Percentiles rank a stretch among this genome's conserved stretches.
These are phyloP conservation scores for Phytophthora brassicae DNA, from an alignment of 352 stramenopile genomes.

Conservation along the genomic window DNA sequence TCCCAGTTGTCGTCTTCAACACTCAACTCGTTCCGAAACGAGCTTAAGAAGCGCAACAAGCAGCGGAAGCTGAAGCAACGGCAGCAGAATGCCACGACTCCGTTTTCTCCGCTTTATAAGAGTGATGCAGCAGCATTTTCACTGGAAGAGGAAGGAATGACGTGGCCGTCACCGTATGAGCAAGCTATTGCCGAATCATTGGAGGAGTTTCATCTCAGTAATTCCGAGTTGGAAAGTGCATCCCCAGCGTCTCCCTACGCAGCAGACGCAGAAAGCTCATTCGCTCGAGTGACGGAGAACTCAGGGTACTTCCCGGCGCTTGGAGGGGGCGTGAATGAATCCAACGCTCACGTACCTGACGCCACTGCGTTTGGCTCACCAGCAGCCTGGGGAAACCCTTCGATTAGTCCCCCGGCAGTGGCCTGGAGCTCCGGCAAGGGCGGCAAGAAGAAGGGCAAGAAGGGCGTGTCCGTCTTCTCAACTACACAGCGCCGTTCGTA, in stretches of 20 bases:
- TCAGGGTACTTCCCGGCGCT: conserved; percentile 76
- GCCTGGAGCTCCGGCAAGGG: conserved; percentile 36
- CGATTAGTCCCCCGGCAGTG: conserved; percentile 32
- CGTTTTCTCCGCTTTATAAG: conserved; percentile 39
- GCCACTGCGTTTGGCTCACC: conserved; percentile 35
- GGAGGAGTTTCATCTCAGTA: conserved; percentile 45
- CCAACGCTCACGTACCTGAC: conserved; percentile 4
- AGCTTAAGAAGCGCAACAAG: conserved; percentile 81
- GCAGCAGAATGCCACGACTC: conserved; percentile 24
- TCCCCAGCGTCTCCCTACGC: conserved; percentile 17
- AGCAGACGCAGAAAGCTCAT: conserved; percentile 52
- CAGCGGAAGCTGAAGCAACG: conserved; percentile 62
- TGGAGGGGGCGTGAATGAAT: conserved; percentile 17
- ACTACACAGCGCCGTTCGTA: conserved; percentile 77
- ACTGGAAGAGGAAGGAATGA: conserved; percentile 48
- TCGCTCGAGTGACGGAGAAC: conserved; percentile 69
- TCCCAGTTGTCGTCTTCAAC: conserved; percentile 70
- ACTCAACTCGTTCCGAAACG: conserved; percentile 53
- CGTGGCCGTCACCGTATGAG: conserved; percentile 66
- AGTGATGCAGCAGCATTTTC: conserved; percentile 45
- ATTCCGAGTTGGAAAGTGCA: conserved; percentile 16
- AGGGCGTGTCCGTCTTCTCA: conserved; percentile 72
- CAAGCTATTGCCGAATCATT: conserved; percentile 38
- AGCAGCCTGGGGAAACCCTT: conserved; percentile 44
- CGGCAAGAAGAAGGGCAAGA: conserved; percentile 75